These are phyloP conservation scores for Phytophthora sansomeana DNA, from an alignment of 352 stramenopile species.

Conservation along the genomic window DNA sequence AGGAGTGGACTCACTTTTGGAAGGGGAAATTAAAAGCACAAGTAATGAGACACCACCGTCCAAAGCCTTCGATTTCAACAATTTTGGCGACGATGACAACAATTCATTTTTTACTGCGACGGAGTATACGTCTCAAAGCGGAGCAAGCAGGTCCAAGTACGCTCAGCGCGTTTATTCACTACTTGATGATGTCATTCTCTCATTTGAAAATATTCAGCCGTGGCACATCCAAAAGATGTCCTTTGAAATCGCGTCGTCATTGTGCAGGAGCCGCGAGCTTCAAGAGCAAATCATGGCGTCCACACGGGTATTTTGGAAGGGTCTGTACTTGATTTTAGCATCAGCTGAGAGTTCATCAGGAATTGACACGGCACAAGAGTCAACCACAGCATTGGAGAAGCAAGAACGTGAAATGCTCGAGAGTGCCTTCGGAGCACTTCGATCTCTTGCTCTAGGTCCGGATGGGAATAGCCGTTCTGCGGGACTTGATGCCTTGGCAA, in stretches of 20 bases:
- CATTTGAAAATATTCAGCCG: conserved; percentile 77
- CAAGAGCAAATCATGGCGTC: conserved; percentile 73
- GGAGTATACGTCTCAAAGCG: conserved; percentile 55
- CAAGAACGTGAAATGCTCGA: conserved; percentile 82
- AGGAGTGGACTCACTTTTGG: conserved; percentile 53
- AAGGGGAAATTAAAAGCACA: conserved; percentile 1
- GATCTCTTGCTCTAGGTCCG: conserved; percentile 64
- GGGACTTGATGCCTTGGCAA: conserved; percentile 67
- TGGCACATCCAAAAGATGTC: conserved; percentile 83
- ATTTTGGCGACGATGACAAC: conserved; percentile 53
- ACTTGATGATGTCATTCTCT: conserved; percentile 72
- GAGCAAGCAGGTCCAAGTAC: conserved; percentile 38
- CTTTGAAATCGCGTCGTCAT: conserved; percentile 77
- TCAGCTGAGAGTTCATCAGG: conserved; percentile 65
- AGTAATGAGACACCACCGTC: conserved; percentile 15
- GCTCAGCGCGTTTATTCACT: conserved; percentile 65
- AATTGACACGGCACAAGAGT: conserved; percentile 44
- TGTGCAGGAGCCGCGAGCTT: conserved; percentile 59
- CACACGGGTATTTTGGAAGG: conserved; percentile 83
- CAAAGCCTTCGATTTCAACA: conserved; percentile 48
- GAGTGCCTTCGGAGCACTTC: conserved; percentile 71
- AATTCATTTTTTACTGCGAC: conserved; percentile 64
- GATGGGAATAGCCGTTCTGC: conserved; percentile 61
- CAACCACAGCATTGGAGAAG: conserved; percentile 53
- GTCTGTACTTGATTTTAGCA: conserved; percentile 76